Base-by-base conservation (phyloP, 495 filamentous ascomycete genomes). In the Penicillium cinerascens region DNA sequence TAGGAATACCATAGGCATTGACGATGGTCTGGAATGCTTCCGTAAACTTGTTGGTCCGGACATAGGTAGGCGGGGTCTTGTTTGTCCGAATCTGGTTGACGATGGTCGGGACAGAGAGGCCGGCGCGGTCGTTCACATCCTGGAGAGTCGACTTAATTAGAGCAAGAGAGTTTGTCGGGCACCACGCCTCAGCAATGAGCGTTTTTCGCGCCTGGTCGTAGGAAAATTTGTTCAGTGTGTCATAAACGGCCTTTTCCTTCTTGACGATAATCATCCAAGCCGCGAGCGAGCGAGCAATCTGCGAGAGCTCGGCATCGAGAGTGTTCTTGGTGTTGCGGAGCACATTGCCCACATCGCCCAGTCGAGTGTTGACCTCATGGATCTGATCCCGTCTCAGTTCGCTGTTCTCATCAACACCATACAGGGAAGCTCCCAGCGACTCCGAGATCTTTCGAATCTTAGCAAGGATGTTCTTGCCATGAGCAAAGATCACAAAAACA, bases 361-460 rank as follows among this genome's bases (percentile, higher is more conserved):
- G 78, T 16, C 93, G 87, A 45, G 82, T 91, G 72, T 97, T 97
- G 61, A 97, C 91, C 68, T 97, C 95, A 60, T 92, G 89, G 47
- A 97, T 87, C 73, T 99, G 95, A 59, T 97, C 93, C 5, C 92
- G 80, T 44, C 93, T 81, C 53, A 97, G 76, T 55, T 97, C 93
- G 58, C 87, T 88, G 74, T 97, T 95, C 74, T 99, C 93, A 61
- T 99, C 93, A 13, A 99, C 92, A 54, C 85, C 89, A 76, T 99
- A 99, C 44, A 96, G 76, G 64, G 93, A 88, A 54, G 95, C 92
- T 44, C 93, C 88, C 64, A 99, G 84, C 1, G 91, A 96, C 73
- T 99, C 93, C 11, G 92, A 96, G 47, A 99, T 97, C 78, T 96
- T 97, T 58, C 93, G 84, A 65, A 99, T 99, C 81, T 97, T 97